Evolutionary conservation across 2,329 filamentous ascomycete species (phyloP).

Genomic region (Ascosphaera apis): DNA sequence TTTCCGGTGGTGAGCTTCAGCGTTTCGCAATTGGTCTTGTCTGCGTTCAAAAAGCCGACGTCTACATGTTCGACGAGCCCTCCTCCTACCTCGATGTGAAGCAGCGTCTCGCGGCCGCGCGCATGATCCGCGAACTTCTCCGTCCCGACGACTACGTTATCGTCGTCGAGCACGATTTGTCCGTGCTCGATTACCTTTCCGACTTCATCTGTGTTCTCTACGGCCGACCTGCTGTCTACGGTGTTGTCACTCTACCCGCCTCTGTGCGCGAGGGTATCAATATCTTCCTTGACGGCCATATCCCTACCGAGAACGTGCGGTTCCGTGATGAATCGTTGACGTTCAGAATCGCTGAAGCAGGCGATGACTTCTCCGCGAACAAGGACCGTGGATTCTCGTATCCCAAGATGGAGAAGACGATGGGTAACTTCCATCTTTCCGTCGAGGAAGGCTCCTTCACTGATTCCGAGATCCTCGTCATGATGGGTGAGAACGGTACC

Average conservation of each 20-base stretch:
- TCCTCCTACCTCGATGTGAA: slow-evolving; percentile 99
- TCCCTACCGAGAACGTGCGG: slow-evolving; percentile 92
- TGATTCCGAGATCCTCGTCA: slow-evolving; percentile 94
- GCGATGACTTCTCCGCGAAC: slow-evolving; percentile 71
- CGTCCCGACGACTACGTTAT: slow-evolving; percentile 87
- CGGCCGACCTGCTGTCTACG: slow-evolving; percentile 83
- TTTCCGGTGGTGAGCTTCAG: slow-evolving; percentile 95
- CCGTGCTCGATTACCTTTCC: slow-evolving; percentile 91
- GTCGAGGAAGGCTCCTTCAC: slow-evolving; percentile 76
- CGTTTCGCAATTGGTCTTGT: slow-evolving; percentile 93
- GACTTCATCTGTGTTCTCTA: slow-evolving; percentile 97
- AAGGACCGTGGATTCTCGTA: slow-evolving; percentile 70
- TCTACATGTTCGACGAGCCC: slow-evolving; percentile 99
- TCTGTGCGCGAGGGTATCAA: slow-evolving; percentile 98
- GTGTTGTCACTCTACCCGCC: slow-evolving; percentile 86
- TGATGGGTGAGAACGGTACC: slow-evolving; percentile 99
- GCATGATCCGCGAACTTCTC: slow-evolving; percentile 77
- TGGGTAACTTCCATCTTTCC: slow-evolving; percentile 65
- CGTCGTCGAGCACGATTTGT: slow-evolving; percentile 97
- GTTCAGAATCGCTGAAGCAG: slow-evolving; percentile 76
- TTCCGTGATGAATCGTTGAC: slow-evolving; percentile 94
- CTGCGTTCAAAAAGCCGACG: slow-evolving; percentile 86
- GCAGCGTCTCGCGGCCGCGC: slow-evolving; percentile 81
- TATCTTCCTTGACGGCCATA: slow-evolving; percentile 95
- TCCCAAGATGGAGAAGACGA: slow-evolving; percentile 76